Conservation (phyloP, 2,329 filamentous ascomycete species). For the Sporothrix schenckii region DNA sequence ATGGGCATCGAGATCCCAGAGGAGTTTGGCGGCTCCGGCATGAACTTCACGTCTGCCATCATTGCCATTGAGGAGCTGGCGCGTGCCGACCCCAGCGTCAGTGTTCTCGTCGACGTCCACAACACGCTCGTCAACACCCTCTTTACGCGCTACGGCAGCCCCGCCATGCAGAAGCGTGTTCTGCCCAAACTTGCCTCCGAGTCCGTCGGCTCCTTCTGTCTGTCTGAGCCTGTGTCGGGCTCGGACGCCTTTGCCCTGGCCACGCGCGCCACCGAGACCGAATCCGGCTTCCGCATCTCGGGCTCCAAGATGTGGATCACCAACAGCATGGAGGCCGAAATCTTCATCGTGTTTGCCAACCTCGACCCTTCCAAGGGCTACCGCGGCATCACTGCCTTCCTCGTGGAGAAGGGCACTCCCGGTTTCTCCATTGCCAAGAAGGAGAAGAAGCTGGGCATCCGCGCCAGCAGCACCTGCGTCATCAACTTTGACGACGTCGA, state of each 20-base stretch:
- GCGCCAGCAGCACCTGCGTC: constrained; percentile 92
- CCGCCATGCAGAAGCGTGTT: constrained; percentile 78
- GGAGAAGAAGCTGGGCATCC: constrained; percentile 99
- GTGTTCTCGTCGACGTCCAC: constrained; percentile 94
- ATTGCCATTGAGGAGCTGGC: constrained; percentile 97
- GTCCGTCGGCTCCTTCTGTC: constrained; percentile 88
- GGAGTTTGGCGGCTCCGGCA: constrained; percentile 92
- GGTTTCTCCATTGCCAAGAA: constrained; percentile 98
- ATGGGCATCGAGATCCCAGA: constrained; percentile 98
- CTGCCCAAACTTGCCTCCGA: constrained; percentile 87
- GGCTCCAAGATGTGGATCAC: constrained; percentile 99
- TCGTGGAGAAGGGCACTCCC: constrained; percentile 85
- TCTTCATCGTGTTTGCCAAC: constrained; percentile 99
- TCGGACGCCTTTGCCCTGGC: constrained; percentile 95
- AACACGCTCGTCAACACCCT: constrained; percentile 97
- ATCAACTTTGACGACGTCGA: constrained; percentile 97
- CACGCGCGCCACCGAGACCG: constrained; percentile 84
- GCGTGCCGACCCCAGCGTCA: constrained; percentile 89
- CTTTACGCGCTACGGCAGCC: constrained; percentile 80
- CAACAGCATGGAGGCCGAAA: constrained; percentile 87
- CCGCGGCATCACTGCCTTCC: constrained; percentile 94
- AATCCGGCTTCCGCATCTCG: constrained; percentile 80
- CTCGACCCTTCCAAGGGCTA: constrained; percentile 90
- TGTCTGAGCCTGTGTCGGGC: constrained; percentile 89
- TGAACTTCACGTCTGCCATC: constrained; percentile 98